Evolutionary conservation across 345 rosid species (phyloP).

Genomic region (Eucalyptus shirleyi): DNA sequence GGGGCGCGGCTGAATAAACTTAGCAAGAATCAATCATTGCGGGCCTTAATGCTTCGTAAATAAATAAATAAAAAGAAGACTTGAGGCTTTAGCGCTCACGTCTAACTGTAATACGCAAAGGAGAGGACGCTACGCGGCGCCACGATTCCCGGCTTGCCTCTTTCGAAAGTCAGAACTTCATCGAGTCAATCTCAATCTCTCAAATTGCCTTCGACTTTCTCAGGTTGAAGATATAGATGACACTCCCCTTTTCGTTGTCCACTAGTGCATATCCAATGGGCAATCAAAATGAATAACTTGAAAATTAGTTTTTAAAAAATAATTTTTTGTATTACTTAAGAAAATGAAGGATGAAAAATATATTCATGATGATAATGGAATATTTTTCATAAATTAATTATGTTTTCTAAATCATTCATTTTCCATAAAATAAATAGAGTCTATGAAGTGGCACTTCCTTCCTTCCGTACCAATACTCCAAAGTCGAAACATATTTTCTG

Average conservation of each 20-base stretch:
- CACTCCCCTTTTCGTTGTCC: neutral
- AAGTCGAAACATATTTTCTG: neutral
- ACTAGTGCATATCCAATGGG: neutral
- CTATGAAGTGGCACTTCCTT: neutral
- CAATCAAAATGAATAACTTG: too few relatives aligned
- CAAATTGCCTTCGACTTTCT: neutral
- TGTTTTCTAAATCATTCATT: too few relatives aligned
- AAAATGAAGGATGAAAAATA: too few relatives aligned
- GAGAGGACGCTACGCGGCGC: neutral
- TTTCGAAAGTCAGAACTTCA: neutral
- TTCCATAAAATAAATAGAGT: rapidly evolving
- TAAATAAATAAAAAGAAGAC: neutral
- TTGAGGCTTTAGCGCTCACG: neutral
- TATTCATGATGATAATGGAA: neutral
- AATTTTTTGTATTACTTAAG: too few relatives aligned
- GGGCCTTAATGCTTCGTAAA: neutral
- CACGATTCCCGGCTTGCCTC: neutral
- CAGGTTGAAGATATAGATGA: neutral
- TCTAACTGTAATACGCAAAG: neutral
- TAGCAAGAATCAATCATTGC: neutral
- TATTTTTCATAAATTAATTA: too few relatives aligned
- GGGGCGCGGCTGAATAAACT: neutral
- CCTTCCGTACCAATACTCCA: rapidly evolving
- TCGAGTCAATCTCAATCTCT: neutral
- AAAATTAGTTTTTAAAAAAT: too few relatives aligned